phyloP scores from a whole-genome alignment of 345 rosid genomes.

The Moricandia moricandioides region DNA sequence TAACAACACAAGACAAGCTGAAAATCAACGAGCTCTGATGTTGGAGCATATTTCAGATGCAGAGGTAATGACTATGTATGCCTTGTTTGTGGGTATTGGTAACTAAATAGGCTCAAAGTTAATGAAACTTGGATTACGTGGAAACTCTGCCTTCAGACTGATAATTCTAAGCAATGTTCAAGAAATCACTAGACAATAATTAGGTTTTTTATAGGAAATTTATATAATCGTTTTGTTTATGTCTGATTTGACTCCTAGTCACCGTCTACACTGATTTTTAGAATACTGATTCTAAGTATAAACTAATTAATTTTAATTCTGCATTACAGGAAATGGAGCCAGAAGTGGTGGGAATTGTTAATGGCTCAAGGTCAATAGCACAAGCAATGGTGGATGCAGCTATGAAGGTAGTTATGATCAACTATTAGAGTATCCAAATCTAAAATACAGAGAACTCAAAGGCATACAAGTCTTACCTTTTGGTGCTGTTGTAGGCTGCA shows the following conservation, averaged over 20 bases:
- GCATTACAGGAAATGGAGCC: slow-evolving; percentile 74
- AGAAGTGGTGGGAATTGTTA: slow-evolving; percentile 53
- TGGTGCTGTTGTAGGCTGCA: slow-evolving; percentile 50
- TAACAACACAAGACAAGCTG: slow-evolving; percentile 53
- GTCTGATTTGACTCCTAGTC: too few relatives aligned
- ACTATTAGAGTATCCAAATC: not conserved
- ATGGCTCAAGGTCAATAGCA: slow-evolving; percentile 66
- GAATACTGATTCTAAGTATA: too few relatives aligned
- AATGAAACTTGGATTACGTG: not conserved
- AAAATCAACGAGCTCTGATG: slow-evolving; percentile 49
- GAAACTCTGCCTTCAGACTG: slow-evolving; percentile 11
- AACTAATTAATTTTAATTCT: too few relatives aligned
- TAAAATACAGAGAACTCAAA: not conserved
- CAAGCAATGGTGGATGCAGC: slow-evolving; percentile 81
- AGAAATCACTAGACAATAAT: too few relatives aligned
- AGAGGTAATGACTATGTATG: slow-evolving; percentile 45
- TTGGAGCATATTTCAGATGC: slow-evolving; percentile 42
- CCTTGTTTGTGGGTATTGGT: slow-evolving; percentile 12
- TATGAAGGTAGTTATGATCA: slow-evolving; percentile 72
- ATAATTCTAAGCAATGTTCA: not conserved
- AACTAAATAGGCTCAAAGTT: not conserved
- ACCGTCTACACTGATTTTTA: too few relatives aligned
- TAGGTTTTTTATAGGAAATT: too few relatives aligned
- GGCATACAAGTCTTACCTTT: not conserved
- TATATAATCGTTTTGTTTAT: too few relatives aligned